Percentiles rank a stretch among this genome's conserved stretches.
Conservation (phyloP, 495 filamentous ascomycete species). For the Daldinia bambusicola region DNA sequence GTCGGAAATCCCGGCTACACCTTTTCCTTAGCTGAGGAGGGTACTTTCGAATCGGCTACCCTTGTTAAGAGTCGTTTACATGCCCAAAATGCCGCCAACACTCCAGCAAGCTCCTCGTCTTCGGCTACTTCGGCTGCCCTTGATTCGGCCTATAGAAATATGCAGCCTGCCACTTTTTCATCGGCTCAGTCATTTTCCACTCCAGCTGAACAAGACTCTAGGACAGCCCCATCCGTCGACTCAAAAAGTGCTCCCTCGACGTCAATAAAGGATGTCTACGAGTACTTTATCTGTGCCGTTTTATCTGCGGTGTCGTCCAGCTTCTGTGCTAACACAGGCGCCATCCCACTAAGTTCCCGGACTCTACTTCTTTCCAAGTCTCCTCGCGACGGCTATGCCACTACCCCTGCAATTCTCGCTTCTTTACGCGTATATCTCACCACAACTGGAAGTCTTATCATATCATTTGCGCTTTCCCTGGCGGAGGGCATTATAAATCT, state of each 20-base stretch:
- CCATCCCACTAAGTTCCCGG: slow-evolving; percentile 57
- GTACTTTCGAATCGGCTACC: slow-evolving; percentile 57
- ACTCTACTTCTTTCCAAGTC: slow-evolving; percentile 51
- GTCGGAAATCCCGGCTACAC: slow-evolving; percentile 55
- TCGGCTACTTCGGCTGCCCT: slow-evolving; percentile 53
- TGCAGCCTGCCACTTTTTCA: slow-evolving; percentile 47
- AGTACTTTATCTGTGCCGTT: slow-evolving; percentile 57
- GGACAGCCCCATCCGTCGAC: slow-evolving; percentile 38
- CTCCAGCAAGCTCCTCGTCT: slow-evolving; percentile 61
- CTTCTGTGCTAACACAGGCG: slow-evolving; percentile 54
- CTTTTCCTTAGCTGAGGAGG: slow-evolving; percentile 56
- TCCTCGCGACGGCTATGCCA: slow-evolving; percentile 39
- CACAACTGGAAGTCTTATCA: slow-evolving; percentile 58
- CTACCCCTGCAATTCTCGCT: slow-evolving; percentile 50
- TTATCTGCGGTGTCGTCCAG: slow-evolving; percentile 57
- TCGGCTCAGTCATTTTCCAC: slow-evolving; percentile 38
- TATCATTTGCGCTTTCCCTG: slow-evolving; percentile 54
- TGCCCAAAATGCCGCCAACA: slow-evolving; percentile 53
- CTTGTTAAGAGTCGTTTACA: slow-evolving; percentile 55
- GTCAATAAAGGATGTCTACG: slow-evolving; percentile 51
- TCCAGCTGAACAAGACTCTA: slow-evolving; percentile 40
- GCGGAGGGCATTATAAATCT: slow-evolving; percentile 53
- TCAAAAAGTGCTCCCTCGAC: slow-evolving; percentile 43
- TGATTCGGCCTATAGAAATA: slow-evolving; percentile 52
- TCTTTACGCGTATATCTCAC: slow-evolving; percentile 61